These are phyloP conservation scores for Aspergillus clavatus DNA, from an alignment of 2,329 filamentous ascomycete species.

Conservation along the genomic window DNA sequence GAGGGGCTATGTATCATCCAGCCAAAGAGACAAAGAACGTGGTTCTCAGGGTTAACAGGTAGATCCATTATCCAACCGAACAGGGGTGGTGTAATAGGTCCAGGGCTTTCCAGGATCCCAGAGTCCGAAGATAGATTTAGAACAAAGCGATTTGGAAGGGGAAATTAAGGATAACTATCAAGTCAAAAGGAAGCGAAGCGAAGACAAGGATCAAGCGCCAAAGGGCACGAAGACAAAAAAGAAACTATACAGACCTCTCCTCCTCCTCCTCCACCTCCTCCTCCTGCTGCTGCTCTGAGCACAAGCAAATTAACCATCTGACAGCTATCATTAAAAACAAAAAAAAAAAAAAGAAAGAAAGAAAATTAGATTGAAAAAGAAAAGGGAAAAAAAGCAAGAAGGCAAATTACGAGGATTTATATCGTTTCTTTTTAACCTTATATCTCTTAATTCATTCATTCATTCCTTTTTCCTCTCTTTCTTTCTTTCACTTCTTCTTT, in stretches of 20 bases:
- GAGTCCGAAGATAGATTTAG: constrained; percentile 14
- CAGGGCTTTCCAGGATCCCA: no score
- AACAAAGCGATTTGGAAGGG: constrained; percentile 15
- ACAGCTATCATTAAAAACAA: constrained; percentile 21
- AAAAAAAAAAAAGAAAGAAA: constrained; percentile 4
- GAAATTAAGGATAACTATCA: no score
- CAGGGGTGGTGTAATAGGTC: constrained; percentile 5
- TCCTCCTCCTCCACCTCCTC: not conserved
- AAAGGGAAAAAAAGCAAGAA: constrained; percentile 4
- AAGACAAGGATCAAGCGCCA: no score
- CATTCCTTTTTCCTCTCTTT: constrained; percentile 10
- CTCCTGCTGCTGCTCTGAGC: constrained; percentile 18
- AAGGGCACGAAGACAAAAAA: no score
- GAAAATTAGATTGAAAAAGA: constrained; percentile 3
- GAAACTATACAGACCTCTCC: constrained; percentile 11
- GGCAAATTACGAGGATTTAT: constrained; percentile 7
- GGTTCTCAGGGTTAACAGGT: constrained; percentile 3
- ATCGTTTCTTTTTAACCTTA: constrained; percentile 10
- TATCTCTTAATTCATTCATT: constrained; percentile 15
- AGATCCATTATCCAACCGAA: constrained; percentile 1
- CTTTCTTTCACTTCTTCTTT: constrained; percentile 6
- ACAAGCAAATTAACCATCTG: constrained; percentile 11
- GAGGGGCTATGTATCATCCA: constrained; percentile 5
- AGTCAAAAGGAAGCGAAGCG: no score
- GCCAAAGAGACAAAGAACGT: constrained; percentile 4